Percentiles rank a stretch among this genome's conserved stretches.
Conservation (phyloP, 192 early-diverging fungal genomes). For the Mortierella alpina region DNA sequence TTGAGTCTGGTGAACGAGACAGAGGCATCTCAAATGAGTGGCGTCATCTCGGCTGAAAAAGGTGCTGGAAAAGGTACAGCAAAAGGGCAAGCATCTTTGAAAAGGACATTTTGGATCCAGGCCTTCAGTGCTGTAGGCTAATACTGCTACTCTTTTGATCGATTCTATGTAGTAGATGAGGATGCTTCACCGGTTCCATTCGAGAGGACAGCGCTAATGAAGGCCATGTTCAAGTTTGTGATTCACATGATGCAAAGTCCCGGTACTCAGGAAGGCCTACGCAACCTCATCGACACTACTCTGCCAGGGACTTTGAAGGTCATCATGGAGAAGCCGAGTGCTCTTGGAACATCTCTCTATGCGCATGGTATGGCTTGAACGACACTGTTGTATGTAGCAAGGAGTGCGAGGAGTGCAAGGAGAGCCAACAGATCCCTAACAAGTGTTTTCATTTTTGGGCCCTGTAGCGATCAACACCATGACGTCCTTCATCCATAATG, state of each 20-base stretch:
- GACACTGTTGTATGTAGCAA: neutral
- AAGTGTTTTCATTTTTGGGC: neutral
- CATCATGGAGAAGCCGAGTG: conserved; percentile 78
- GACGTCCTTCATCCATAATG: conserved; percentile 97
- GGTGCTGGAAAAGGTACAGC: conserved; percentile 9
- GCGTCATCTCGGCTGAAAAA: conserved; percentile 26
- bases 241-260: conserved; percentile 95
- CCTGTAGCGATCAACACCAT: conserved; percentile 89
- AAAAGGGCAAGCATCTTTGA: neutral
- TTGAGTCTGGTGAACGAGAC: conserved; percentile 40
- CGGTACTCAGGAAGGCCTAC: conserved; percentile 88
- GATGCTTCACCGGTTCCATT: conserved; percentile 64
- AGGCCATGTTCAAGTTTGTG: conserved; percentile 91
- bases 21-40: conserved; percentile 56
- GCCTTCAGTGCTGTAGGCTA: too few relatives aligned
- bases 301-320: conserved; percentile 79
- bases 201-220: conserved; percentile 80
- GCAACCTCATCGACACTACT: conserved; percentile 93
- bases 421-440: neutral
- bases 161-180: conserved; percentile 41
- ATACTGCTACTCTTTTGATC: too few relatives aligned
- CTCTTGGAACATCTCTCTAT: conserved; percentile 87
- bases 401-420: too few relatives aligned
- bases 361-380: conserved; percentile 69
- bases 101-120: neutral